Percentiles rank a stretch among this genome's conserved stretches.
These are phyloP conservation scores for Suhomyces yuchorum DNA, from an alignment of 1,139 yeast genomes.

Conservation along the genomic window DNA sequence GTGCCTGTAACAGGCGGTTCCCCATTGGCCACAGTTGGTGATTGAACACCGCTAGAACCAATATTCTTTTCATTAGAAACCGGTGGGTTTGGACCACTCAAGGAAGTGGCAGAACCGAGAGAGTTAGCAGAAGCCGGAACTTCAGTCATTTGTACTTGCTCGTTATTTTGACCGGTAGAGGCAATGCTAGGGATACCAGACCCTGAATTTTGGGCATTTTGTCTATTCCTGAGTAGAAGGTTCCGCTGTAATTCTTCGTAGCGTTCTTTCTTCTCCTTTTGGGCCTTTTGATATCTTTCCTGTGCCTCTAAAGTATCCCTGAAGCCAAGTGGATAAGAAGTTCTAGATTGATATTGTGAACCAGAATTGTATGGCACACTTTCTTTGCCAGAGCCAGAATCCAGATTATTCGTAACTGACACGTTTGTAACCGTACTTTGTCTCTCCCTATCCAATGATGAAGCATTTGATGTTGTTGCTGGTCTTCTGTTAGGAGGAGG, in stretches of 20 bases:
- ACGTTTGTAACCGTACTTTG: background rate
- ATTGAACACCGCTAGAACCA: background rate
- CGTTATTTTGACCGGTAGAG: background rate
- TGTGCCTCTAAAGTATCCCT: slow-evolving; percentile 13
- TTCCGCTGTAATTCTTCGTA: slow-evolving; percentile 2
- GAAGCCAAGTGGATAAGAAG: slow-evolving; percentile 7
- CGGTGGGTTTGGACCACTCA: background rate
- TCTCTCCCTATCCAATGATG: background rate
- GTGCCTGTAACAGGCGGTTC: background rate
- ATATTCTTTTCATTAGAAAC: background rate
- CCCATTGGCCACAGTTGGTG: background rate
- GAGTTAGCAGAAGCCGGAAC: background rate
- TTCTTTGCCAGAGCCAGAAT: background rate
- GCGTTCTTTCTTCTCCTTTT: slow-evolving; percentile 6
- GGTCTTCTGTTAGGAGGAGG: background rate
- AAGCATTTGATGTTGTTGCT: background rate
- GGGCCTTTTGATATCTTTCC: slow-evolving; percentile 11
- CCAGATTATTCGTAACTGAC: background rate
- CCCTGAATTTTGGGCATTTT: background rate
- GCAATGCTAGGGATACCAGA: background rate
- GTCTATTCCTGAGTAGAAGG: background rate
- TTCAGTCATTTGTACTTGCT: background rate
- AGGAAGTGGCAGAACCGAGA: background rate
- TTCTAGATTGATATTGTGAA: background rate
- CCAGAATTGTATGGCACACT: background rate